phyloP scores from a whole-genome alignment of 2,329 filamentous ascomycete species.

The Tolypocladium cylindrosporum region DNA sequence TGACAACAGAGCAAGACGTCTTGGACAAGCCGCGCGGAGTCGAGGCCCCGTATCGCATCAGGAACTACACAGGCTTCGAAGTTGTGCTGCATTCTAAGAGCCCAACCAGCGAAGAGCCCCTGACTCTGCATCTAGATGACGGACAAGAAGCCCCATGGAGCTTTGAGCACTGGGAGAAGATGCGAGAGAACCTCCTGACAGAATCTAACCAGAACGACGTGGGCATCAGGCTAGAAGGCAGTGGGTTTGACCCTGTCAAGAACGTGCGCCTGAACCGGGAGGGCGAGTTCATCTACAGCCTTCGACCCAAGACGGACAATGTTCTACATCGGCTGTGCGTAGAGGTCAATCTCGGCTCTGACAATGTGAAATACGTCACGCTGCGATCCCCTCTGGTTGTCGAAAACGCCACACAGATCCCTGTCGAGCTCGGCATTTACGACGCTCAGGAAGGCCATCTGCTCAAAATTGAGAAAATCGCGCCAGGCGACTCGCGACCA shows the following conservation, averaged over 20 bases:
- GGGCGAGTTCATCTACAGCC: constrained; percentile 80
- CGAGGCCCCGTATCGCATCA: constrained; percentile 86
- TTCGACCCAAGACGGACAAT: constrained; percentile 78
- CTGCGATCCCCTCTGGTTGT: constrained; percentile 84
- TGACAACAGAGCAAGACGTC: constrained; percentile 76
- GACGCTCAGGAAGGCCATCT: constrained; percentile 80
- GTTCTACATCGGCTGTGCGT: constrained; percentile 84
- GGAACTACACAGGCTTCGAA: constrained; percentile 93
- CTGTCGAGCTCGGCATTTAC: constrained; percentile 85
- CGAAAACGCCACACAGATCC: constrained; percentile 95
- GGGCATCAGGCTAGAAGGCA: constrained; percentile 77
- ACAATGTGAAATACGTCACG: constrained; percentile 98
- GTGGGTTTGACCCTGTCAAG: constrained; percentile 83
- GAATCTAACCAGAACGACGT: constrained; percentile 75
- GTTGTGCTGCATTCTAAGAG: constrained; percentile 74
- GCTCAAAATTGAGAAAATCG: constrained; percentile 95
- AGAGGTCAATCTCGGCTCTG: constrained; percentile 78
- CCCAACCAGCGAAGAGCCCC: constrained; percentile 52
- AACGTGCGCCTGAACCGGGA: constrained; percentile 89
- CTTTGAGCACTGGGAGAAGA: constrained; percentile 93
- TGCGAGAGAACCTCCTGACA: constrained; percentile 82
- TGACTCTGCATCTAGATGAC: constrained; percentile 70
- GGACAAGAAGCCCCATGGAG: constrained; percentile 91
- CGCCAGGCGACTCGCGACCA: constrained; percentile 80
- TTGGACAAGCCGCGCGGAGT: constrained; percentile 84